Evolutionary conservation across 2,329 filamentous ascomycete genomes (phyloP).

Genomic region (Thyridium curvatum): DNA sequence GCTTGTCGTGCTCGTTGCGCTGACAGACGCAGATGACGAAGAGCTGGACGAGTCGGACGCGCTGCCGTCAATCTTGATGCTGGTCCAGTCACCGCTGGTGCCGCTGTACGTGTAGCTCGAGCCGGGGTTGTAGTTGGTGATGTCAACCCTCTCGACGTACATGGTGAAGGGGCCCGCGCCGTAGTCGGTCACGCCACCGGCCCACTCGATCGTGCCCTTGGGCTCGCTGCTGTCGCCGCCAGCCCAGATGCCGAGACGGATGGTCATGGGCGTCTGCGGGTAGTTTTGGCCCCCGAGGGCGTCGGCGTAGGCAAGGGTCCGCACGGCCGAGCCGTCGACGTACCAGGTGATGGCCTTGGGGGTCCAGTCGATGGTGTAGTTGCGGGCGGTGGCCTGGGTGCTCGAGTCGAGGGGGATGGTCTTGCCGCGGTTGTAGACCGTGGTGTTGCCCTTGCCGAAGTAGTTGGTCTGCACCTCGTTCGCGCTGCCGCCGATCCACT

Average conservation of each 20-base stretch:
- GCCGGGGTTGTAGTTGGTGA: constrained; percentile 7
- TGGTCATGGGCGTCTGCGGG: constrained; percentile 51
- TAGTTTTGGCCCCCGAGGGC: constrained; percentile 42
- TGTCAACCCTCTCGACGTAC: constrained; percentile 6
- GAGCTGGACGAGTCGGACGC: background rate
- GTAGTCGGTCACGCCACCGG: constrained; percentile 9
- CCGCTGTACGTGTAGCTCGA: constrained; percentile 6
- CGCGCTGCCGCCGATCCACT: constrained; percentile 23
- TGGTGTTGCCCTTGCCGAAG: constrained; percentile 48
- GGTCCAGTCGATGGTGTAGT: constrained; percentile 54
- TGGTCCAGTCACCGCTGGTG: constrained; percentile 4
- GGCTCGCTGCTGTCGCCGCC: constrained; percentile 13
- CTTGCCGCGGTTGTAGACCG: constrained; percentile 42
- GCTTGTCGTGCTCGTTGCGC: no score
- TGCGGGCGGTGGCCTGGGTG: constrained; percentile 41
- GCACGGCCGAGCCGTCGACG: constrained; percentile 49
- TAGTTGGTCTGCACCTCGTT: constrained; percentile 41
- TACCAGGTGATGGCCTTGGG: constrained; percentile 41
- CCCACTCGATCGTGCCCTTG: constrained; percentile 8
- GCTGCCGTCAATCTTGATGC: constrained; percentile 4
- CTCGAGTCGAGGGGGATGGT: constrained; percentile 39
- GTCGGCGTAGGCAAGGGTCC: constrained; percentile 41
- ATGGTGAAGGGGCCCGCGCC: constrained; percentile 7
- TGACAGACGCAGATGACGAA: background rate
- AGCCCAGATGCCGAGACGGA: constrained; percentile 40